Conservation (phyloP, 2,329 filamentous ascomycete genomes). For the Leptographium galeiforme region DNA sequence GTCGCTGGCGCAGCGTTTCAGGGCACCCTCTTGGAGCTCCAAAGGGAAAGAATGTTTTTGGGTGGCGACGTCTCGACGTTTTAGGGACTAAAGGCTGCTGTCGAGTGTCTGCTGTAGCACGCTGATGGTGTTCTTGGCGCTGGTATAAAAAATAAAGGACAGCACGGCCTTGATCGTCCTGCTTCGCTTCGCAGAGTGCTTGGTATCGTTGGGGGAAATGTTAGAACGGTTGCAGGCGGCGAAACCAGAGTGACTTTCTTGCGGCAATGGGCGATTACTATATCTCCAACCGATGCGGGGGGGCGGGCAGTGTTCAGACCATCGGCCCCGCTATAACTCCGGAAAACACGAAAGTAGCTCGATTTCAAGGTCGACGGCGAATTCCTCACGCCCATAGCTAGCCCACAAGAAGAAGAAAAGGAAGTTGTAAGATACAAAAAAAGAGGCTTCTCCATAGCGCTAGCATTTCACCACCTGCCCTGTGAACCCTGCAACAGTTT, state of each 20-base stretch:
- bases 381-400: too few relatives aligned
- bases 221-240: neutral
- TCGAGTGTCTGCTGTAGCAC: too few relatives aligned
- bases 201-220: neutral
- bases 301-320: neutral
- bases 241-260: neutral
- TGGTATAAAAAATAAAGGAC: neutral
- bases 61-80: too few relatives aligned
- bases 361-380: neutral
- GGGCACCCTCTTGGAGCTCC: neutral
- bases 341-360: neutral
- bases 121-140: neutral
- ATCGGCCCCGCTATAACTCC: neutral
- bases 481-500: too few relatives aligned
- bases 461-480: too few relatives aligned
- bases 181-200: neutral
- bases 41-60: neutral
- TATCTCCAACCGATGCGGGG: neutral
- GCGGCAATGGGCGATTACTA: neutral
- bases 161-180: too few relatives aligned
- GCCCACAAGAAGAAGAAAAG: too few relatives aligned
- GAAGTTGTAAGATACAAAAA: too few relatives aligned
- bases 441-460: too few relatives aligned
- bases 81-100: too few relatives aligned
- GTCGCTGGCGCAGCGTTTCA: neutral